Evolutionary conservation across 371 early-diverging fungal species (phyloP), one percentile per base, ranked within the genome.

Genomic region (Chytridium lagenaria): DNA sequence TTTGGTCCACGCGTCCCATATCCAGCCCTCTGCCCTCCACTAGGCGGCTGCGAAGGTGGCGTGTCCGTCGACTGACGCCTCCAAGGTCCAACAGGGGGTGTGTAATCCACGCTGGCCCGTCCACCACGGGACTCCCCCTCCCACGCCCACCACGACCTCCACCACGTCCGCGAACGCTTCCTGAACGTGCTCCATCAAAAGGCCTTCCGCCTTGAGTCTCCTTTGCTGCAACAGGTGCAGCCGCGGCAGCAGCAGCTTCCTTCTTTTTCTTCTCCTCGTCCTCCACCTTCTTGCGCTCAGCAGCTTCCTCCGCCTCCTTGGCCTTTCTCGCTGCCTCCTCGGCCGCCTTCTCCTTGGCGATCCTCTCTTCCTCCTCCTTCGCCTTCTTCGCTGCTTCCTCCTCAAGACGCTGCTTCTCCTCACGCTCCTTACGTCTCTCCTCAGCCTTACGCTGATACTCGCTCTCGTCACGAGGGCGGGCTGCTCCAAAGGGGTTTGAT

Each of bases 401-500:
- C 34, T 80, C 73, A 2, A 40, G 71, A 1, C 59, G 73, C 5
- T 44, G 40, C 72, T 82, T 81, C 28, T 69, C 81, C 66, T 85
- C 82, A 40, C 82, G 76, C 57, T 76, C 70, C 37, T 38, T 59
- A 26, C 74, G 81, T 26, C 83, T 71, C 71, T 93, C 91, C 73
- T 94, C 95, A n/a, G 92, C 70, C 34, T 88, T 83, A 38, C 87
- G 81, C 80, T 92, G 81, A 30, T 87, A 89, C 67, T 86, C 90
- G 37, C 81, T 85, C 39, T 88, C 90, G 80, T 94, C 93, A 67
- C 92, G 88, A 68, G 95, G 92, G 70, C 84, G 88, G 70, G 95
- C 95, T 28, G 82, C 90, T 61, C 95, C 95, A 70, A 94, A 94
- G 38, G 95, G 95, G 82, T 90, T 93, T 37, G 90, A 73, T 77